Conservation (phyloP, 495 filamentous ascomycete genomes). For the Penicillium paxilli region DNA sequence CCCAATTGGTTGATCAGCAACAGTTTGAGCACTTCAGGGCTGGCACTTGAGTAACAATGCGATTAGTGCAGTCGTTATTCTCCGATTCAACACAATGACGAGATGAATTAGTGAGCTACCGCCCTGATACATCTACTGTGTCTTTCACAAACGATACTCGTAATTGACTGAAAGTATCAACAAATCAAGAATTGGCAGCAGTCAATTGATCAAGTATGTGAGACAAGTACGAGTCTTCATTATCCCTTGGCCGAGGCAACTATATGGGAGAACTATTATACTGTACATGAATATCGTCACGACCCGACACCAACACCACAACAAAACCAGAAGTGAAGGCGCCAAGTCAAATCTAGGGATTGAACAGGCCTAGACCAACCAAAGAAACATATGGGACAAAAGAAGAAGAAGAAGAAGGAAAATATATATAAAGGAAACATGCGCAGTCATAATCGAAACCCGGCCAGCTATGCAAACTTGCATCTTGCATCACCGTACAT, state of each 20-base stretch:
- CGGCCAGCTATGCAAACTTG: slow-evolving; percentile 16
- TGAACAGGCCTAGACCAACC: slow-evolving; percentile 6
- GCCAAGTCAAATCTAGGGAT: slow-evolving; percentile 15
- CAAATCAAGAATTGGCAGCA: too few relatives aligned
- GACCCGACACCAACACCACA: slow-evolving; percentile 16
- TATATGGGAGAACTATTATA: slow-evolving; percentile 20
- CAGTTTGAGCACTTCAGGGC: neutral
- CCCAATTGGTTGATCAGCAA: neutral
- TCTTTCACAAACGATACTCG: too few relatives aligned
- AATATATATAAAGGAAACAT: slow-evolving; percentile 5
- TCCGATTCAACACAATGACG: neutral
- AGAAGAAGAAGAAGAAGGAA: neutral
- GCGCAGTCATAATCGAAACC: neutral
- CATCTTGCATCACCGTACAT: slow-evolving; percentile 16
- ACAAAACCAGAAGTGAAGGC: slow-evolving; percentile 9
- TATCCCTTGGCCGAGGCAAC: slow-evolving; percentile 19
- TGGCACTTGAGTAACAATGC: too few relatives aligned
- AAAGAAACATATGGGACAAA: slow-evolving; percentile 6
- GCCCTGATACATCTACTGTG: too few relatives aligned
- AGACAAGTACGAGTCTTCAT: slow-evolving; percentile 13
- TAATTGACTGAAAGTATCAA: too few relatives aligned
- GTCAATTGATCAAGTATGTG: too few relatives aligned
- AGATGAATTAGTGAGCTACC: too few relatives aligned
- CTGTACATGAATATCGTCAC: slow-evolving; percentile 24
- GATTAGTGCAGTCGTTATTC: too few relatives aligned